Percentiles rank a stretch among this genome's conserved stretches.
These are phyloP conservation scores for Laguncularia racemosa DNA, from an alignment of 345 rosid species.

Conservation along the genomic window DNA sequence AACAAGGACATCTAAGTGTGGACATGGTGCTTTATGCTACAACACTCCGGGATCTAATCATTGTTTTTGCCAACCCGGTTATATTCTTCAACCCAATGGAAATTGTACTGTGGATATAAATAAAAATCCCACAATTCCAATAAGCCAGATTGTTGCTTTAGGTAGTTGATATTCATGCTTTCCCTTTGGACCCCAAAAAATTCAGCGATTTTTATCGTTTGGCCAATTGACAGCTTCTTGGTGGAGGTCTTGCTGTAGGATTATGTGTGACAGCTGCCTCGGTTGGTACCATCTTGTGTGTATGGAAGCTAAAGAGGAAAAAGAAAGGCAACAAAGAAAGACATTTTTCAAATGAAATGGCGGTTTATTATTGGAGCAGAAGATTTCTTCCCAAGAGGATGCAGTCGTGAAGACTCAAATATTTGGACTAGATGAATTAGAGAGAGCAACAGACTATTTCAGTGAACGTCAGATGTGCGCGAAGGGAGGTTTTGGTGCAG, in stretches of 20 bases:
- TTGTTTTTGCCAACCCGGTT: conserved; percentile 10
- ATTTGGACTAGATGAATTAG: conserved; percentile 11
- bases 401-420: conserved; percentile 7
- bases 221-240: background rate
- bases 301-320: conserved; percentile 3
- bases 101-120: conserved; percentile 2
- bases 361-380: conserved; percentile 14
- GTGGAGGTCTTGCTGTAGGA: conserved; percentile 8
- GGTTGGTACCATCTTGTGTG: conserved; percentile 5
- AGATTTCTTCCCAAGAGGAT: conserved; percentile 10
- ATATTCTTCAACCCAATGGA: conserved; percentile 3
- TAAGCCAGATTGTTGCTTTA: no score
- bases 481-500: conserved; percentile 15
- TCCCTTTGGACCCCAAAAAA: no score
- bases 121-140: no score
- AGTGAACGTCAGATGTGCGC: conserved; percentile 9
- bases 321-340: conserved; percentile 6
- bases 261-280: background rate
- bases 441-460: conserved; percentile 17
- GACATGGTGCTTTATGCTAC: conserved; percentile 1
- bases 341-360: conserved; percentile 13
- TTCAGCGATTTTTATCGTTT: background rate
- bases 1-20: background rate
- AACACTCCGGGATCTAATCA: conserved; percentile 8
- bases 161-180: no score